Base-by-base conservation (phyloP, 2,329 filamentous ascomycete genomes). In the Penicillium hordei region DNA sequence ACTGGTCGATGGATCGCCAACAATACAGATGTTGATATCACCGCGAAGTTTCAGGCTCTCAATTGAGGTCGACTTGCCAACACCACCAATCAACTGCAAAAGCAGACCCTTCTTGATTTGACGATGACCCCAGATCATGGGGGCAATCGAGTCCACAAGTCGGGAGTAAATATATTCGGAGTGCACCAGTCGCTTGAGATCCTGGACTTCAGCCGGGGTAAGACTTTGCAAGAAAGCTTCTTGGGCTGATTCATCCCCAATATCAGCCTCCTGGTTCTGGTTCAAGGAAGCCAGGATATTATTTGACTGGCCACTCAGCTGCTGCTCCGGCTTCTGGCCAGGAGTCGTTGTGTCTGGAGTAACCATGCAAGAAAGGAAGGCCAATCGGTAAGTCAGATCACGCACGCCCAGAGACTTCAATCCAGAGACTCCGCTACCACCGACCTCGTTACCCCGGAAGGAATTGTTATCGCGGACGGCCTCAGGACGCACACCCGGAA, bases 1-100 rank as follows among this genome's bases (percentile, higher is more conserved):
- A 64, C 91, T 96, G 1, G 94, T 99, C 12, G 91, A 96, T 1
- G 94, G 94, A 72, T 99, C 94, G 59, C 94, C 94, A 58, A 99
- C 94, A 66, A 99, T 91, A 76, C 94, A 99, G 61, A 99, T 96
- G 78, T 99, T 99, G 81, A 99, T 93, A 72, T 99, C 94, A 65
- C 94, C 94, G 83, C 94, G 88, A 43, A 99, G 83, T 62, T 93
- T 87, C 91, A 99, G 96, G 61, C 91, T 93, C 77, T 99, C 94
- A 50, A 72, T 66, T 0, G 91, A 84, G 0, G 94, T 99, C 23
- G 85, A 85, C 75, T 99, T 99, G 76, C 87, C 87, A 2, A 99
- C 91, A 80, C 94, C 94, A n/a, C 92, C 91, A 84, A 99, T 91
- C 46, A 99, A 82, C 75, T 99, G 94, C 42, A 99, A 82, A 8